Base-by-base conservation (phyloP, 495 filamentous ascomycete species). In the Cladorrhinum samala region DNA sequence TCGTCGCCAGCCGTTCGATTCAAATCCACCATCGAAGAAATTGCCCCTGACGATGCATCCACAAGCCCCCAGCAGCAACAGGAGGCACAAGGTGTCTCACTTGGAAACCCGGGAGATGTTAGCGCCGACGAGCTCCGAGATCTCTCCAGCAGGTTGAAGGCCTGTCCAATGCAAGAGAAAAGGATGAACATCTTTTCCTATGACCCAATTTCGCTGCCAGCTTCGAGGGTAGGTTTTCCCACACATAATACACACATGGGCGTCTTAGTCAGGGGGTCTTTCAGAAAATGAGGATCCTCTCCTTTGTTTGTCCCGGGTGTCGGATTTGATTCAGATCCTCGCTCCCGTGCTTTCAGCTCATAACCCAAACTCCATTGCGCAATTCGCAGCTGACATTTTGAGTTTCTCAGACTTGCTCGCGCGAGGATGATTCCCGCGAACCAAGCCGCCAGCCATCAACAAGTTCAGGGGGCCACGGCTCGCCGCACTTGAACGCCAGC, bases 131-230 rank as follows among this genome's bases (percentile, higher is more conserved):
- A 88, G 52, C 70, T 95, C 51, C 80, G 83, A 44, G 84, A 82
- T 60, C 69, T 95, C 37, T 82, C 87, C n/a, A 76, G 81, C 52
- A 82, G 77, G 42, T 68, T 95, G 44, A 84, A 88, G 56, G 80
- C 81, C 53, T 79, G 86, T 17, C 81, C 84, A 62, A 74, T 93
- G 53, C 91, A 95, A 67, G 83, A 87, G 60, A 78, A 81, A 23
- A 83, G 90, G n/a, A 81, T 91, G 70, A 86, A 83, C 55, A 86
- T 89, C 60, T 95, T 88, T 66, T 82, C 82, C 4, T 95, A 91
- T 66, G 91, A 95, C 58, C 84, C 91, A 20, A 79, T 94, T 39
- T 95, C 91, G 36, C 72, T 96, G 30, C 90, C 90, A n/a, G 74
- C 82, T 21, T 94, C 89, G 25, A 82, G 88, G 72, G 91, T 92